Evolutionary conservation across 257 asterid species (phyloP).

Genomic region (Solanum chilense): DNA sequence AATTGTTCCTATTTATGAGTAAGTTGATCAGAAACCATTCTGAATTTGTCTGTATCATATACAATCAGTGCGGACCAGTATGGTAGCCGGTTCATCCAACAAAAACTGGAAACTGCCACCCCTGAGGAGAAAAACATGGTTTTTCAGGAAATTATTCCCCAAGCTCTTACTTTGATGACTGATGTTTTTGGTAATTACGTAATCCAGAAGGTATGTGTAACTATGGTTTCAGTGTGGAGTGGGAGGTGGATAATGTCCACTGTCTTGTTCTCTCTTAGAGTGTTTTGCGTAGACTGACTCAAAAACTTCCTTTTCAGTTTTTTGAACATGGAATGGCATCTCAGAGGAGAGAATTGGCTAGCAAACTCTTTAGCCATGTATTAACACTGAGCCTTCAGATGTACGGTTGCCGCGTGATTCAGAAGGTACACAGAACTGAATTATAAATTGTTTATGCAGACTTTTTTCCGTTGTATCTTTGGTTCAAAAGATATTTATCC

Average conservation of each 20-base stretch:
- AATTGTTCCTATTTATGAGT: background rate
- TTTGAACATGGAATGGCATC: conserved; percentile 89
- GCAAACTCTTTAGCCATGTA: conserved; percentile 79
- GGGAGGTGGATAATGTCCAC: background rate
- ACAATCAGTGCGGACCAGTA: conserved; percentile 73
- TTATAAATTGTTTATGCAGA: background rate
- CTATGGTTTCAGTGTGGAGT: background rate
- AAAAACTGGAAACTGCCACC: conserved; percentile 91
- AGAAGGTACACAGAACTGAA: conserved; percentile 47
- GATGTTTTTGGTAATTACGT: conserved; percentile 97
- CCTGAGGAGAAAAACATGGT: conserved; percentile 84
- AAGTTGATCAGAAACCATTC: background rate
- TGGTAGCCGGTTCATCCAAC: conserved; percentile 98
- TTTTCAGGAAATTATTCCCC: conserved; percentile 79
- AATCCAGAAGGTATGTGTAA: conserved; percentile 65
- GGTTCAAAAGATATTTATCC: background rate
- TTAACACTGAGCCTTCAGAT: conserved; percentile 87
- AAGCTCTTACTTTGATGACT: conserved; percentile 80
- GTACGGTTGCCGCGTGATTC: conserved; percentile 98
- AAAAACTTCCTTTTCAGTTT: conserved; percentile 41
- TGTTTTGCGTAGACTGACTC: background rate
- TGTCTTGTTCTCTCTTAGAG: background rate
- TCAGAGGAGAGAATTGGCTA: conserved; percentile 83
- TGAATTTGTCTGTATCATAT: background rate
- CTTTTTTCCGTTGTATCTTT: background rate